Evolutionary conservation across 257 asterid genomes (phyloP).

Genomic region (Jacaranda copaia): DNA sequence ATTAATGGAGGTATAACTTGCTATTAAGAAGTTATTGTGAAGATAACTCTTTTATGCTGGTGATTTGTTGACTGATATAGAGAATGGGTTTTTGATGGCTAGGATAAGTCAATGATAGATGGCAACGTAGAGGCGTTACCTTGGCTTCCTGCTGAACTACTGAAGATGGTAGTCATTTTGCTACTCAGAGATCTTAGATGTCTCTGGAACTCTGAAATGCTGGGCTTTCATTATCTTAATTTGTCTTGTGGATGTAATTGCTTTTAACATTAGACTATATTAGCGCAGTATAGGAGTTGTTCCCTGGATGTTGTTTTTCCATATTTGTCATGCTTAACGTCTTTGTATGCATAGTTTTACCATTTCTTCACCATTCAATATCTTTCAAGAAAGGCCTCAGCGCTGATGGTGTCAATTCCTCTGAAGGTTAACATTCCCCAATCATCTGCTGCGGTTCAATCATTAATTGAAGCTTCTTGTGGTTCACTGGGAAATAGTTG

Average conservation of each 20-base stretch:
- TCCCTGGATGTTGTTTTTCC: slow-evolving; percentile 26
- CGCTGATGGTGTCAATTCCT: slow-evolving; percentile 36
- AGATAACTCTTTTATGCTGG: slow-evolving; percentile 27
- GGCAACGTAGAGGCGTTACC: slow-evolving; percentile 54
- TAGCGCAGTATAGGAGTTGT: slow-evolving; percentile 3
- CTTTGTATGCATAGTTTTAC: slow-evolving; percentile 17
- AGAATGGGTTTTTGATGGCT: slow-evolving; percentile 37
- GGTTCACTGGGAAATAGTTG: slow-evolving; percentile 83
- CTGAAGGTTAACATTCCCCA: slow-evolving; percentile 81
- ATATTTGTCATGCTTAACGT: slow-evolving; percentile 14
- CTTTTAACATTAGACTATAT: neutral
- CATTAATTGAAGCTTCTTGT: slow-evolving; percentile 84
- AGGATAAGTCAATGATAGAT: slow-evolving; percentile 59
- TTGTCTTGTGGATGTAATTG: neutral
- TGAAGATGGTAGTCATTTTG: slow-evolving; percentile 57
- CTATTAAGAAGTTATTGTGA: slow-evolving; percentile 24
- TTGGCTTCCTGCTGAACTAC: slow-evolving; percentile 83
- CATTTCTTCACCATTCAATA: slow-evolving; percentile 10
- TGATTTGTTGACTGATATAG: slow-evolving; percentile 29
- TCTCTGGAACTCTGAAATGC: slow-evolving; percentile 15
- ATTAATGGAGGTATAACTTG: slow-evolving; percentile 69
- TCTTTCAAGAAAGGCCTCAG: slow-evolving; percentile 25
- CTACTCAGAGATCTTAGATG: slow-evolving; percentile 26
- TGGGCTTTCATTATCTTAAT: slow-evolving; percentile 18
- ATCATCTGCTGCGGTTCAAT: slow-evolving; percentile 82